A percentile compares a stretch with the other conserved stretches of the same genome.
phyloP scores from a whole-genome alignment of 2,329 filamentous ascomycete genomes.

The Fonsecaea pedrosoi region DNA sequence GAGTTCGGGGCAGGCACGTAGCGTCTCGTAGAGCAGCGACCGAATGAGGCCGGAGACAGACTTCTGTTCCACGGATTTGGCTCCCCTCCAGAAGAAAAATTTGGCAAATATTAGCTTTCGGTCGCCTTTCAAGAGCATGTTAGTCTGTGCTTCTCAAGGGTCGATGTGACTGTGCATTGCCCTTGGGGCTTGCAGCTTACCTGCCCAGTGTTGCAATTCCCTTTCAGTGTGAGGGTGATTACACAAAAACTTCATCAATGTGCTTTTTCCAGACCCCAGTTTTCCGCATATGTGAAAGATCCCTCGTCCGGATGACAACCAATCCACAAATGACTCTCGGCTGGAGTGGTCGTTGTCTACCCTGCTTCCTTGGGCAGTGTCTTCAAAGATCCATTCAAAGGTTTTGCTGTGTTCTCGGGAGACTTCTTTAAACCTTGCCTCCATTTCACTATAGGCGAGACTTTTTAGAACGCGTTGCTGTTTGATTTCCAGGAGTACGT shows the following conservation, averaged over 20 bases:
- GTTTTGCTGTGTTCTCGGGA: constrained; percentile 4
- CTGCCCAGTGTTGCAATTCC: not conserved
- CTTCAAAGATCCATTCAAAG: constrained; percentile 9
- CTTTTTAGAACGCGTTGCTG: not conserved
- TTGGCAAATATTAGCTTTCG: not conserved
- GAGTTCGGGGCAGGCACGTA: not conserved
- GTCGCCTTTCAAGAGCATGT: not conserved
- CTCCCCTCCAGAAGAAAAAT: constrained; percentile 3
- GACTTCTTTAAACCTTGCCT: not conserved
- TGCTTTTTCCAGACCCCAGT: constrained; percentile 2
- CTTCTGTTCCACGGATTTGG: not conserved
- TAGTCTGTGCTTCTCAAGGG: not conserved
- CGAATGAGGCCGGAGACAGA: not conserved
- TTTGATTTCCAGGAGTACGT: not conserved
- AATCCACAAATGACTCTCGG: not conserved
- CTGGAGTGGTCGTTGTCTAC: not conserved
- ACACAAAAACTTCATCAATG: constrained; percentile 8
- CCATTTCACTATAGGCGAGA: not conserved
- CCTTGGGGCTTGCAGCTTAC: not conserved
- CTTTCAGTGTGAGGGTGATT: not conserved
- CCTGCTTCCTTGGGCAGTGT: not conserved
- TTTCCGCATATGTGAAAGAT: constrained; percentile 5
- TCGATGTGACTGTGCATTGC: not conserved
- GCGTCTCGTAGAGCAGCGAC: not conserved
- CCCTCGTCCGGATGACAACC: not conserved